Percentiles rank a stretch among this genome's conserved stretches.
phyloP scores from a whole-genome alignment of 2,329 filamentous ascomycete genomes.

The Trichoderma simmonsii region DNA sequence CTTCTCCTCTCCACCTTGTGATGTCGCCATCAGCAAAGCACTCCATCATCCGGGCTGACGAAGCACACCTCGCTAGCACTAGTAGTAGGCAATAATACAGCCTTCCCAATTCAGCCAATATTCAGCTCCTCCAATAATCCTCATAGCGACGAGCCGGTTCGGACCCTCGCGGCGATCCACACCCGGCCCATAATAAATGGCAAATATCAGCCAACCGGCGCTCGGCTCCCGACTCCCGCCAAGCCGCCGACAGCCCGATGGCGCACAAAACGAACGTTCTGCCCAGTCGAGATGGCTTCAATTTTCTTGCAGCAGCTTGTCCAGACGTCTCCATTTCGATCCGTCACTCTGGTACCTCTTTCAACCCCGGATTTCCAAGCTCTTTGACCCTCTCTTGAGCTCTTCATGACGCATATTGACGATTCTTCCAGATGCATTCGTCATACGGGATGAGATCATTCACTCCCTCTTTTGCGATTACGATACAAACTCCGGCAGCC shows the following conservation, averaged over 20 bases:
- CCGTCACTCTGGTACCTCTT: neutral
- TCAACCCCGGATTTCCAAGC: neutral
- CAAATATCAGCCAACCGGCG: neutral
- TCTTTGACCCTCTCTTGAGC: neutral
- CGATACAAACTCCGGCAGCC: neutral
- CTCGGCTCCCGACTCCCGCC: constrained; percentile 16
- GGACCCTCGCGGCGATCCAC: constrained; percentile 11
- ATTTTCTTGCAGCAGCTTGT: neutral
- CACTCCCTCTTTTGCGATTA: constrained; percentile 3
- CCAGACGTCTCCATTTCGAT: neutral
- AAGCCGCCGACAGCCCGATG: constrained; percentile 15
- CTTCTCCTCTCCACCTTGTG: neutral
- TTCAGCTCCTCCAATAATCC: neutral
- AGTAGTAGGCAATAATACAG: neutral
- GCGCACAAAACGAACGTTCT: neutral
- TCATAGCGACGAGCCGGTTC: constrained; percentile 13
- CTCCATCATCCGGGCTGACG: neutral
- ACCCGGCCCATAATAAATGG: neutral
- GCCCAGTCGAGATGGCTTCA: constrained; percentile 8
- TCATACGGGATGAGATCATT: constrained; percentile 16
- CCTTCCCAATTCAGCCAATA: neutral
- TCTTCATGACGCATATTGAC: neutral
- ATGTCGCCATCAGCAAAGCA: neutral
- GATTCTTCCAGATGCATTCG: constrained; percentile 15
- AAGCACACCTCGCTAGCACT: neutral